These are phyloP conservation scores for Euphorbia celastroides DNA, from an alignment of 441 rosid genomes.

Conservation along the genomic window DNA sequence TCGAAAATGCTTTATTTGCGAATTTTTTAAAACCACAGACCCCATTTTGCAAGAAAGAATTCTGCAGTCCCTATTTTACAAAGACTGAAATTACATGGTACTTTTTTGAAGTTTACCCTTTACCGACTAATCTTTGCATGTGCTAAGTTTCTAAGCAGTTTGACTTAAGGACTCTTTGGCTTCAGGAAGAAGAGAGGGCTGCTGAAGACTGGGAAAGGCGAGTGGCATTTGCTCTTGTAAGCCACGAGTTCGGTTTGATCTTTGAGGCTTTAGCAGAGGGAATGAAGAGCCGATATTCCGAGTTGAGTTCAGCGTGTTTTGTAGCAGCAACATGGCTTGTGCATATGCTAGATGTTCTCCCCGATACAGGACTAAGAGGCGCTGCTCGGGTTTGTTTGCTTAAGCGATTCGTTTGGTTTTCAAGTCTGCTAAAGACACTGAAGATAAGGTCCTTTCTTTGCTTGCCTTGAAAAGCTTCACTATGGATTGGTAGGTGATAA, in stretches of 20 bases:
- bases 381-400: slow-evolving; percentile 72
- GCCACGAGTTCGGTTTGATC: slow-evolving; percentile 63
- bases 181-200: slow-evolving; percentile 55
- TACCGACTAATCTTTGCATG: no score
- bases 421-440: slow-evolving; percentile 47
- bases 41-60: no score
- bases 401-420: slow-evolving; percentile 43
- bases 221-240: slow-evolving; percentile 50
- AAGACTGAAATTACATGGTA: no score
- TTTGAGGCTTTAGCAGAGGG: slow-evolving; percentile 77
- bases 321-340: slow-evolving; percentile 61
- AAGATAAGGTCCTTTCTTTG: slow-evolving; percentile 54
- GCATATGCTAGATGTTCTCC: slow-evolving; percentile 51
- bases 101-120: no score
- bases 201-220: slow-evolving; percentile 66
- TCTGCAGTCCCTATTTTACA: no score
- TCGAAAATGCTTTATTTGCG: no score
- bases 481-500: slow-evolving; percentile 43
- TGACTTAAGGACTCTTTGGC: slow-evolving; percentile 4
- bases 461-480: slow-evolving; percentile 63
- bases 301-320: slow-evolving; percentile 45
- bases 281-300: slow-evolving; percentile 38
- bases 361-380: slow-evolving; percentile 61
- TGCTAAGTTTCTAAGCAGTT: background rate
- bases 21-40: no score